Evolutionary conservation across 345 rosid species (phyloP), one percentile per base, ranked within the genome.

Genomic region (Diplotaxis tenuifolia): DNA sequence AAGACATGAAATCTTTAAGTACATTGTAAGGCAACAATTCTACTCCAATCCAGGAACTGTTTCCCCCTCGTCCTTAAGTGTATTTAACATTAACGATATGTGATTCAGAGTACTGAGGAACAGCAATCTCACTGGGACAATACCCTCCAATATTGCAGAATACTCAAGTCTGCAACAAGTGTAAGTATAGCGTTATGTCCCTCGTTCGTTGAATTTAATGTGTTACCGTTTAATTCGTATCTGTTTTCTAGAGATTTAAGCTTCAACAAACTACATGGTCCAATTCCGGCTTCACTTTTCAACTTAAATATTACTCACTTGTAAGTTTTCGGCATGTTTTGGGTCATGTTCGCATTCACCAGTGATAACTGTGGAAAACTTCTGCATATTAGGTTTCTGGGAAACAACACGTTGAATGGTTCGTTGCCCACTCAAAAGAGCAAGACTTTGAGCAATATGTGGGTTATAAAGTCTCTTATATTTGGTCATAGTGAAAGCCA

Each of bases 71-170:
- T 29, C 3, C 15, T 23, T 54, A 23, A 16, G 14, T 53, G 62
- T 40, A 40, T 68, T 52, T 66, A 42, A 68, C 27, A 11, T n/a
- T n/a, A n/a, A n/a, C n/a, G n/a, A 73, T 19, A 3, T 40, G 47
- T 40, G 47, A 34, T 23, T 29, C 82, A 87, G 96, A 71, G 82
- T 69, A 59, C 70, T 86, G 19, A 83, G 92, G 81, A 82, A 86
- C 59, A 70, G 67, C 65, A 84, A 83, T 70, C 70, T 86, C 61
- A 82, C 84, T 42, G 90, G 75, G 72, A 31, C 85, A 36, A 81
- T 87, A 71, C 96, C 92, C 38, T 71, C 92, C 34, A 62, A 61
- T 58, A 83, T 89, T 52, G 84, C 83, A 45, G 86, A 83, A 31
- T 82, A 58, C 58, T 74, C 64, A 73, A 84, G 54, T 47, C 75